Conservation (phyloP, 2,329 filamentous ascomycete genomes). For the Fusarium drepaniforme region DNA sequence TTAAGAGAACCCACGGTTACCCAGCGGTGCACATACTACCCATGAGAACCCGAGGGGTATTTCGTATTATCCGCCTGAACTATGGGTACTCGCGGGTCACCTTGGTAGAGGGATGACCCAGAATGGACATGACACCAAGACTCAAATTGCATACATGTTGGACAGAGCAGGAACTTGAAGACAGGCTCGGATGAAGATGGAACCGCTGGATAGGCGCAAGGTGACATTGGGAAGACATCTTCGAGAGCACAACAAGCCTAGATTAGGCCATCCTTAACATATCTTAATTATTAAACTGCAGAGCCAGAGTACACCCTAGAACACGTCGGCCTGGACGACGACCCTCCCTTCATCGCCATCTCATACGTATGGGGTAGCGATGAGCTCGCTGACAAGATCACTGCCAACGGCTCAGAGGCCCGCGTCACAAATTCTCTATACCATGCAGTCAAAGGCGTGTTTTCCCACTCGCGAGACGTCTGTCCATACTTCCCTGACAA, state of each 20-base stretch:
- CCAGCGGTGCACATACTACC: not conserved
- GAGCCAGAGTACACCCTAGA: too few relatives aligned
- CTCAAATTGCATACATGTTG: too few relatives aligned
- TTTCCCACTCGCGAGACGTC: not conserved
- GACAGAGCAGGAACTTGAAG: too few relatives aligned
- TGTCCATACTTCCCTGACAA: not conserved
- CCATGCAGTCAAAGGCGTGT: not conserved
- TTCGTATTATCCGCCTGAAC: not conserved
- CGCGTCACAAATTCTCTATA: not conserved
- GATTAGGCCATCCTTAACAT: too few relatives aligned
- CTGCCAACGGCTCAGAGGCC: not conserved
- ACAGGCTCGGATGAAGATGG: too few relatives aligned
- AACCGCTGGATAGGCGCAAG: too few relatives aligned
- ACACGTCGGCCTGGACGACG: not conserved
- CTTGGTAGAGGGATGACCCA: too few relatives aligned
- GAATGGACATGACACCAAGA: too few relatives aligned
- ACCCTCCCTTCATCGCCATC: not conserved
- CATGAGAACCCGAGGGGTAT: not conserved
- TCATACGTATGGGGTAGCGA: not conserved
- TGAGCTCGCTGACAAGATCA: not conserved
- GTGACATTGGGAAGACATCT: too few relatives aligned
- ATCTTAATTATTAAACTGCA: too few relatives aligned
- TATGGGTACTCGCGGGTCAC: too few relatives aligned
- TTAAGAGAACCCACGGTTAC: not conserved
- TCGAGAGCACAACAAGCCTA: too few relatives aligned